phyloP scores from a whole-genome alignment of 352 stramenopile species.

The Globisporangium paroecandrum region DNA sequence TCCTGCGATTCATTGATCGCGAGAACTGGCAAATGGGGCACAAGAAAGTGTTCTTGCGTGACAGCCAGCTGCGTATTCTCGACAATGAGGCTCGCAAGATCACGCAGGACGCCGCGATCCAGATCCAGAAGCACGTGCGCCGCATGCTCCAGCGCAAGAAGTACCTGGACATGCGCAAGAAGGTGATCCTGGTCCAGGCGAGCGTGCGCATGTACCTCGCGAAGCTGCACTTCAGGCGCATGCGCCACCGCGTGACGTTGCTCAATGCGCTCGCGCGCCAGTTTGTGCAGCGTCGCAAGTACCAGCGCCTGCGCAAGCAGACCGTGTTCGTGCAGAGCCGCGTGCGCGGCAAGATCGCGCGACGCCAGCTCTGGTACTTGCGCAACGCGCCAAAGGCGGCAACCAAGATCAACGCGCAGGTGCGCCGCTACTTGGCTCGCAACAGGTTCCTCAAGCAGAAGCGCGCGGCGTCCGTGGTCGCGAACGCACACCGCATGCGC shows the following conservation, averaged over 20 bases:
- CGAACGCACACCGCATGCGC: slow-evolving; percentile 69
- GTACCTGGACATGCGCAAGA: slow-evolving; percentile 54
- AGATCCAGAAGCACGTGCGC: slow-evolving; percentile 76
- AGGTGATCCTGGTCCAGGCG: slow-evolving; percentile 67
- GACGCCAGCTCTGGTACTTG: slow-evolving; percentile 66
- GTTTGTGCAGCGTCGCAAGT: slow-evolving; percentile 75
- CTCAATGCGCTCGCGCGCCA: slow-evolving; percentile 70
- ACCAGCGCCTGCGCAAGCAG: slow-evolving; percentile 53
- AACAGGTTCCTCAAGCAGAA: slow-evolving; percentile 68
- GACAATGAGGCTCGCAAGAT: slow-evolving; percentile 87
- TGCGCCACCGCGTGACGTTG: slow-evolving; percentile 54
- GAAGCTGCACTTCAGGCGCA: slow-evolving; percentile 45
- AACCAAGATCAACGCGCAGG: slow-evolving; percentile 77
- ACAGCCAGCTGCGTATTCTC: slow-evolving; percentile 76
- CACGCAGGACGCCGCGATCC: slow-evolving; percentile 67
- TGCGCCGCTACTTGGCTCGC: slow-evolving; percentile 61
- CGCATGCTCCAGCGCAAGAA: slow-evolving; percentile 63
- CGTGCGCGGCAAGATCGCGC: slow-evolving; percentile 66
- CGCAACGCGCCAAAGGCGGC: slow-evolving; percentile 69
- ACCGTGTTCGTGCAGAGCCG: slow-evolving; percentile 72
- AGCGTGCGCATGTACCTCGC: slow-evolving; percentile 68
- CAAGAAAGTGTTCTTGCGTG: slow-evolving; percentile 87
- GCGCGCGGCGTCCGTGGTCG: slow-evolving; percentile 61
- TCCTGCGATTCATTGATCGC: slow-evolving; percentile 70
- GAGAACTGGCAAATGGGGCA: slow-evolving; percentile 88